phyloP scores from a whole-genome alignment of 352 stramenopile species.

The Globisporangium echinulatum region DNA sequence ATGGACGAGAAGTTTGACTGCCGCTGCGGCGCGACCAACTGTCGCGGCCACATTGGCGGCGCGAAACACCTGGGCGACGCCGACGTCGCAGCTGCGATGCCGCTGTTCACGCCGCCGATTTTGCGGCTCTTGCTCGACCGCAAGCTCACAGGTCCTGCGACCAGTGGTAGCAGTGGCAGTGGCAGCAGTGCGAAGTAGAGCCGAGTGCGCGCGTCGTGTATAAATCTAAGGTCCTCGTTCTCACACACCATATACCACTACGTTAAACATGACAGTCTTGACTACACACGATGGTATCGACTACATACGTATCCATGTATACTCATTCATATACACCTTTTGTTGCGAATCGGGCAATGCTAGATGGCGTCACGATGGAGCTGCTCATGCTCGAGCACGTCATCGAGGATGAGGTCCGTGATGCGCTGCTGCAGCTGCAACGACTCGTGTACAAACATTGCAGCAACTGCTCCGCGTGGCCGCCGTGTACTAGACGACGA shows the following conservation, averaged over 20 bases:
- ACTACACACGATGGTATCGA: not conserved
- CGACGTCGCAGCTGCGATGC: constrained; percentile 40
- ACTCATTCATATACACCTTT: no score
- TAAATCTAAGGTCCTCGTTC: not conserved
- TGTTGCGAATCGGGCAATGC: no score
- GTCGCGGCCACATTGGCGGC: constrained; percentile 62
- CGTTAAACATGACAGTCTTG: no score
- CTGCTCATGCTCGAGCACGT: constrained; percentile 17
- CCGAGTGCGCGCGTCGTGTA: not conserved
- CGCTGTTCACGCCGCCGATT: constrained; percentile 70
- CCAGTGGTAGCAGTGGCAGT: not conserved
- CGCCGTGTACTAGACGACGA: constrained; percentile 2
- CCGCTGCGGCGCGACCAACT: constrained; percentile 56
- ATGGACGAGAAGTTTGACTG: constrained; percentile 90
- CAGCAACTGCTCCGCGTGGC: not conserved
- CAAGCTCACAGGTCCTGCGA: constrained; percentile 16
- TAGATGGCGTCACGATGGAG: not conserved
- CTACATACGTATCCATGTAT: not conserved
- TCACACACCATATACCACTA: not conserved
- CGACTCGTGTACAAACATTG: constrained; percentile 12
- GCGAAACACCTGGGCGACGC: constrained; percentile 74
- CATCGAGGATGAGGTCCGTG: constrained; percentile 24
- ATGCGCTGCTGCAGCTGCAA: constrained; percentile 28
- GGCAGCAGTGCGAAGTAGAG: not conserved
- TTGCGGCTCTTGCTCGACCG: constrained; percentile 54